Percentiles rank a stretch among this genome's conserved stretches.
These are phyloP conservation scores for Petasospora rhodanensis DNA, from an alignment of 1,139 yeast genomes.

Conservation along the genomic window DNA sequence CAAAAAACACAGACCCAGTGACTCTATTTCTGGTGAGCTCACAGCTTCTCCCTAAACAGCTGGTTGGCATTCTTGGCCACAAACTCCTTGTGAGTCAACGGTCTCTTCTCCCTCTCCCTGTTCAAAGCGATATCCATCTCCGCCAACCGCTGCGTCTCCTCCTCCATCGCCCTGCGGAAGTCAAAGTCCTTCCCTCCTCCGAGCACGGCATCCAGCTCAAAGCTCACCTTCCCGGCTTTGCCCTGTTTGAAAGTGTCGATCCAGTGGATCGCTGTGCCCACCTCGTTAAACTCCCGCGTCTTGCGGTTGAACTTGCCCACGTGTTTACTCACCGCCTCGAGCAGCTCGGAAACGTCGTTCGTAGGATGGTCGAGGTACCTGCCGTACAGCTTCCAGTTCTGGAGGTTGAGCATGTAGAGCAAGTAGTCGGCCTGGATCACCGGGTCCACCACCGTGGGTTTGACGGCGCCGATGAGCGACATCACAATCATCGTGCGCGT, in stretches of 20 bases:
- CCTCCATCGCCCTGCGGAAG: slow-evolving; percentile 13
- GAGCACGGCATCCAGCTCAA: slow-evolving; percentile 22
- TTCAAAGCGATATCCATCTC: slow-evolving; percentile 26
- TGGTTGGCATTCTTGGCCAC: slow-evolving; percentile 23
- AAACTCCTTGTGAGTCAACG: slow-evolving; percentile 16
- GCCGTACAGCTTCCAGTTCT: slow-evolving; percentile 33
- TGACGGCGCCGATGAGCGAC: slow-evolving; percentile 75
- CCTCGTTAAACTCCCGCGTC: slow-evolving; percentile 41
- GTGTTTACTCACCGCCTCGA: slow-evolving; percentile 47
- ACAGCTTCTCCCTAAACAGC: slow-evolving; percentile 13
- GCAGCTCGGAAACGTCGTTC: slow-evolving; percentile 61
- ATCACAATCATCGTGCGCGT: slow-evolving; percentile 71
- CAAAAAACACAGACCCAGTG: too few species aligned
- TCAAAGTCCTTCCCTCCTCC: slow-evolving; percentile 19
- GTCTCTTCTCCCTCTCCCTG: slow-evolving; percentile 14
- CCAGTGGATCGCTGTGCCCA: slow-evolving; percentile 67
- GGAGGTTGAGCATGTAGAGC: slow-evolving; percentile 66
- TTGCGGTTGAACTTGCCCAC: slow-evolving; percentile 21
- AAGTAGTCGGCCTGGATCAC: slow-evolving; percentile 84
- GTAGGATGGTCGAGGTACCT: slow-evolving; percentile 61
- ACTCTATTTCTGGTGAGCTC: too few species aligned
- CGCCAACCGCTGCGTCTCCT: slow-evolving; percentile 26
- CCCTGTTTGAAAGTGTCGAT: slow-evolving; percentile 66
- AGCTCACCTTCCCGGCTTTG: slow-evolving; percentile 26
- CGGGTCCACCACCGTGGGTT: slow-evolving; percentile 68